Evolutionary conservation across 495 filamentous ascomycete genomes (phyloP), one percentile per base, ranked within the genome.

Genomic region (Hyaloscypha variabilis): DNA sequence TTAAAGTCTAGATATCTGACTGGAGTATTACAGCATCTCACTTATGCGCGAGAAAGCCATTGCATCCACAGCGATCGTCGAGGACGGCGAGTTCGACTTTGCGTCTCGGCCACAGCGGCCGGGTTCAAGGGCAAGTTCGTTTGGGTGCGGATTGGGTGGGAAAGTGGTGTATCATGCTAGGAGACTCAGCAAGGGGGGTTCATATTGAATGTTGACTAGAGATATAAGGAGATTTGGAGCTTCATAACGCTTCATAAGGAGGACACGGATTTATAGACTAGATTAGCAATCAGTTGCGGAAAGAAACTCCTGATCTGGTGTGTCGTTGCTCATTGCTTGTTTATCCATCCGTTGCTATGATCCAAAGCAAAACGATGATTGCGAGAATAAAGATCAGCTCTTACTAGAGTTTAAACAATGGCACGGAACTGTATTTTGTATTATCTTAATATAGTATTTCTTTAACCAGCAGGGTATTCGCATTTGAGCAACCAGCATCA

Each of bases 1-100:
- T 10, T 19, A 34, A 1, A 34, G 6, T 6, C 14, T 29, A 13
- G 10, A 34, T 21, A 34, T 34, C 42, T 62, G 46, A 51, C 25
- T 14, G 26, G 19, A 11, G 34, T 29, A 29, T 19, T 23, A 6
- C 21, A 71, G 69, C 34, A 65, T 71, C 13, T 68, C 65, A 28
- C 62, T 71, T 13, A 65, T 71, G 69, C 30, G 54, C 24, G 69
- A 71, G 42, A 71, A 71, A 56, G 69, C 69, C 19, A 68, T 71
- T 3, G 69, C 69, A 13, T 68, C 65, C 17, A 68, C 62, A 8
- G 69, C 69, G 10, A 57, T 71, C 3, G 51, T 61, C 21, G 65
- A 65, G 36, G 62, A 66, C 34, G 57, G 30, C 10, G 53, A 71
- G n/a, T 55, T 56, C 21, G 54, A 63, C 26, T 24, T 67, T 19